phyloP scores from a whole-genome alignment of 192 early-diverging fungal species.

The Entomortierella beljakovae region DNA sequence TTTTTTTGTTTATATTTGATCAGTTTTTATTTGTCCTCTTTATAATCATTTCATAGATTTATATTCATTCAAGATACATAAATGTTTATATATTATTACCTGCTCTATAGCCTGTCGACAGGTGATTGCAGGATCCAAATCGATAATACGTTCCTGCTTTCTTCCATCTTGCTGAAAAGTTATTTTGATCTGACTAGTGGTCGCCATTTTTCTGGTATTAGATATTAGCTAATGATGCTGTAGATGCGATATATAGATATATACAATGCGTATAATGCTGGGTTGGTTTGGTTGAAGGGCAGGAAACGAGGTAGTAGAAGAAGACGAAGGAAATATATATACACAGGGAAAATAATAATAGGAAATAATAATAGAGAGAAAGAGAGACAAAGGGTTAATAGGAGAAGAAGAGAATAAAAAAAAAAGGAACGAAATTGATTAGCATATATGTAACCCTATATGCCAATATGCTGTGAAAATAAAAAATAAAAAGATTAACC shows the following conservation, averaged over 20 bases:
- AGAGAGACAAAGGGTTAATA: background rate
- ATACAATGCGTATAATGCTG: background rate
- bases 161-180: constrained; percentile 24
- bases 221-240: background rate
- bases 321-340: background rate
- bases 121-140: constrained; percentile 17
- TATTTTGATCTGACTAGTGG: constrained; percentile 30
- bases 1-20: constrained; percentile 5
- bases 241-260: background rate
- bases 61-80: background rate
- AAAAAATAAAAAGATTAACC: background rate
- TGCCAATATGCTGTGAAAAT: no score
- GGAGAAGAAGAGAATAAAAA: background rate
- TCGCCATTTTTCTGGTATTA: constrained; percentile 11
- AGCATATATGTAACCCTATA: no score
- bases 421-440: no score
- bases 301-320: background rate
- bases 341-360: background rate
- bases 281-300: background rate
- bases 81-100: background rate
- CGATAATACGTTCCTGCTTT: constrained; percentile 34
- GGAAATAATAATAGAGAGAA: constrained; percentile 3
- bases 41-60: background rate
- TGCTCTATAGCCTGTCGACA: constrained; percentile 42
- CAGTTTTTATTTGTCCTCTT: background rate